These are phyloP conservation scores for Alternaria longipes DNA, from an alignment of 2,329 filamentous ascomycete species.

Conservation along the genomic window DNA sequence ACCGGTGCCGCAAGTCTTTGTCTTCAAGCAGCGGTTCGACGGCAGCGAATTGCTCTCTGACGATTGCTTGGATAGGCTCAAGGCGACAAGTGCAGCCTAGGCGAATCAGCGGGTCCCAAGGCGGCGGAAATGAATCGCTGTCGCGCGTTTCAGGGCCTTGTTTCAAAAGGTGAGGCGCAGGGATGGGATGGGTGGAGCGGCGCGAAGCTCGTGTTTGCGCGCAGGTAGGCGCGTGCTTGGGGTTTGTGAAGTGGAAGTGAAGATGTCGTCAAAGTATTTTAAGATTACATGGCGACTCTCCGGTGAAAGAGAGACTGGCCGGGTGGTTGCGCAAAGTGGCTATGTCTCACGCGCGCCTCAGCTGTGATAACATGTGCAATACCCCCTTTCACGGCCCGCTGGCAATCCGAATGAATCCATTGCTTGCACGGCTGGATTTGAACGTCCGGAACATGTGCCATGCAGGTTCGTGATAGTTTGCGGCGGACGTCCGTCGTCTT, in stretches of 20 bases:
- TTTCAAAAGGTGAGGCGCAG: conserved; percentile 40
- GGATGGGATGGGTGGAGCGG: conserved; percentile 15
- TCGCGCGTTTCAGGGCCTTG: conserved; percentile 45
- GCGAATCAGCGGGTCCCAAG: conserved; percentile 36
- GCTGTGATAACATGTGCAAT: conserved; percentile 1
- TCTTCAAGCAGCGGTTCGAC: conserved; percentile 35
- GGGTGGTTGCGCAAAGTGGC: conserved; percentile 10
- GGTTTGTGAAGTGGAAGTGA: conserved; percentile 1
- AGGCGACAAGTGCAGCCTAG: conserved; percentile 15
- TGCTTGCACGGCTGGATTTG: not conserved
- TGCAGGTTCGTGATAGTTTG: not conserved
- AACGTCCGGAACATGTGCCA: not conserved
- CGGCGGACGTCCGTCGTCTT: too few relatives aligned
- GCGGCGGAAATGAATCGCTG: conserved; percentile 39
- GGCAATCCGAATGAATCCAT: not conserved
- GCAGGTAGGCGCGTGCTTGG: conserved; percentile 15
- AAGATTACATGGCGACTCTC: conserved; percentile 3
- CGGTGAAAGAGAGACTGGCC: not conserved
- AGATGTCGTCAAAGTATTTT: conserved; percentile 1
- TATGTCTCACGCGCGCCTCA: conserved; percentile 3
- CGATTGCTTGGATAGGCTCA: conserved; percentile 20
- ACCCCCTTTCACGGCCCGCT: conserved; percentile 12
- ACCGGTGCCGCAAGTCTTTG: conserved; percentile 8
- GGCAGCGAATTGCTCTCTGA: conserved; percentile 25
- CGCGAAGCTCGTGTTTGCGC: conserved; percentile 3